Conservation (phyloP, 768 basidiomycete species). For the Stropharia rugosoannulata region DNA sequence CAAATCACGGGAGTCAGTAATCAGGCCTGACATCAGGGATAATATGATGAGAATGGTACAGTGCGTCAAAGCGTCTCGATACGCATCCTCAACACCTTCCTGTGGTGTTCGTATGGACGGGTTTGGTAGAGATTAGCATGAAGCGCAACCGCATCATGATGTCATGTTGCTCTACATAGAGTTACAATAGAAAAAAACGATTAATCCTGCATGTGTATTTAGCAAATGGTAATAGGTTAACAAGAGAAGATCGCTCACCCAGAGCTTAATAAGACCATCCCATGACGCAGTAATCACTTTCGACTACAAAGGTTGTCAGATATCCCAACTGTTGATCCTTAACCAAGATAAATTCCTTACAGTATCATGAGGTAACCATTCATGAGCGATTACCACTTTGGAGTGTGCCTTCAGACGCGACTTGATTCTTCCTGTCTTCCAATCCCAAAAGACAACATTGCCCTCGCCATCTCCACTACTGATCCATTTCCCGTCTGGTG, state of each 20-base stretch:
- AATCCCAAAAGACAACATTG: conserved; percentile 98
- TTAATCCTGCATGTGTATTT: conserved; percentile 35
- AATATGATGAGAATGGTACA: neutral
- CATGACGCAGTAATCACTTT: conserved; percentile 97
- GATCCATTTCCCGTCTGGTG: conserved; percentile 98
- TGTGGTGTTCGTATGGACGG: neutral
- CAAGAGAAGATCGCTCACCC: conserved; percentile 57
- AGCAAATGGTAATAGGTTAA: conserved; percentile 11
- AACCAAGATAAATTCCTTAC: conserved; percentile 67
- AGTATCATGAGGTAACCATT: conserved; percentile 97
- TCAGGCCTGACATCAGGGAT: neutral
- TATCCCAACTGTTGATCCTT: conserved; percentile 22
- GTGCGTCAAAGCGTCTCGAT: neutral
- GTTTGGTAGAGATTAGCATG: conserved; percentile 7
- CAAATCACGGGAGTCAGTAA: conserved; percentile 6
- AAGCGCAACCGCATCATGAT: conserved; percentile 17
- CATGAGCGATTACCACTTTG: conserved; percentile 97
- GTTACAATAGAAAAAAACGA: conserved; percentile 19
- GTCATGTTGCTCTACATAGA: conserved; percentile 19
- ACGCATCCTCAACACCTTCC: neutral
- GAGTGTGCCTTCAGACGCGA: conserved; percentile 85
- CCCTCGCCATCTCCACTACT: conserved; percentile 95
- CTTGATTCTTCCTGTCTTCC: conserved; percentile 97
- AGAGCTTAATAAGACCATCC: conserved; percentile 98
- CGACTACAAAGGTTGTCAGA: conserved; percentile 52